phyloP scores from a whole-genome alignment of 192 early-diverging fungal genomes.

The Entophlyctis luteolus region DNA sequence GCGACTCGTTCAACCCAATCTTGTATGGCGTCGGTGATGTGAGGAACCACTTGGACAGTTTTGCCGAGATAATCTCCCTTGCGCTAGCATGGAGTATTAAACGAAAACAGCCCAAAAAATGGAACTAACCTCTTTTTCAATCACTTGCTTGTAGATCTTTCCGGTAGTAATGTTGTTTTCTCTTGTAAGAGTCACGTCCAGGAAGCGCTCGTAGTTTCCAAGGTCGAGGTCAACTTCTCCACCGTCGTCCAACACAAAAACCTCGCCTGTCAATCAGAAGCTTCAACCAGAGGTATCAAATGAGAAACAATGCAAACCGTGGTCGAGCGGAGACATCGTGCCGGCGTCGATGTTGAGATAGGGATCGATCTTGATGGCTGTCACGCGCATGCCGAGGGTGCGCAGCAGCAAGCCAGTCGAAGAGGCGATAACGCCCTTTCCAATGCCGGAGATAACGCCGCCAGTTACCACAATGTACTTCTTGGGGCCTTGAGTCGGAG shows the following conservation, averaged over 20 bases:
- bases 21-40: constrained; percentile 95
- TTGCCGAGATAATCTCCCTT: constrained; percentile 96
- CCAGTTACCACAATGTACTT: constrained; percentile 98
- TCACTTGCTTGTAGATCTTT: constrained; percentile 95
- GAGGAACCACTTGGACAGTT: constrained; percentile 99
- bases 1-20: constrained; percentile 98
- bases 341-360: constrained; percentile 99
- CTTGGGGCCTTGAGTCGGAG: too few species aligned
- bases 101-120: too few species aligned
- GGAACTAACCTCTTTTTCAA: constrained; percentile 79
- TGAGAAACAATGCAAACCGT: constrained; percentile 60
- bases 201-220: constrained; percentile 98
- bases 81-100: too few species aligned
- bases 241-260: constrained; percentile 97
- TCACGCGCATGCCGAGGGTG: constrained; percentile 85
- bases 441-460: constrained; percentile 98
- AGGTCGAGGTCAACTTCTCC: constrained; percentile 98
- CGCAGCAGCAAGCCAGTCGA: constrained; percentile 93
- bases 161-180: constrained; percentile 99
- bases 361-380: constrained; percentile 99
- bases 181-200: constrained; percentile 86
- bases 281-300: too few species aligned
- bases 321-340: constrained; percentile 93
- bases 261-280: constrained; percentile 92
- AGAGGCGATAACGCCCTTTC: constrained; percentile 98